Base-by-base conservation (phyloP, 2,329 filamentous ascomycete species). In the Aspergillus sp. region DNA sequence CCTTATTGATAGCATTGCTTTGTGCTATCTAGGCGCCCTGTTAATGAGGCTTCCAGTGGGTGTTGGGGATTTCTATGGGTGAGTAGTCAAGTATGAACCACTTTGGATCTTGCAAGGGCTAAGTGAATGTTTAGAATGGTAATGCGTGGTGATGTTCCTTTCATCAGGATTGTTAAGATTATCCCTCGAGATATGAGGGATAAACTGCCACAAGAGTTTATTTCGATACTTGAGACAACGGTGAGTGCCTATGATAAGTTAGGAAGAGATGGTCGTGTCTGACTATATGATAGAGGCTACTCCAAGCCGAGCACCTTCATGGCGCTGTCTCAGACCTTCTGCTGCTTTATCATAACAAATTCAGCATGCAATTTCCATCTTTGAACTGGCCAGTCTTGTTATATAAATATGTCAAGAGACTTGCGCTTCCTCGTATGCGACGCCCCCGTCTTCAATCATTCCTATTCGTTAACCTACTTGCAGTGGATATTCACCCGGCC, bases 11-110 rank as follows among this genome's bases (percentile, higher is more conserved):
- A 89, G 89, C 0, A 76, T 98, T 55, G 88, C 83, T 1, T 74
- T 97, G 10, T 92, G 91, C 71, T 97, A 97, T 77, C 76, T 97
- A 36, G 93, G 87, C 1, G 87, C 87, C 39, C 70, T 95, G 49
- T 80, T 97, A 25, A 80, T 97, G 67, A 87, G 89, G 58, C 81
- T 95, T 58, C 92, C 93, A 0, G 82, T 91, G n/a, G 87, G 88
- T 21, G 79, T 94, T 7, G 89, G 87, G 10, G 91, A 96, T 65
- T 76, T 98, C 12, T 83, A 83, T 63, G 71, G 72, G 79, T 81
- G 72, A 57, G 69, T 43, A 30, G 28, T 41, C 3, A 57, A 5
- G 51, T n/a, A 7, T 53, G 15, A 23, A 13, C 23, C 2, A n/a
- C 3, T 45, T 36, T 52, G 32, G 12, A 19, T 28, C 12, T 28